Evolutionary conservation across 2,329 filamentous ascomycete genomes (phyloP), one percentile per base, ranked within the genome.

Genomic region (Aspergillus hortae): DNA sequence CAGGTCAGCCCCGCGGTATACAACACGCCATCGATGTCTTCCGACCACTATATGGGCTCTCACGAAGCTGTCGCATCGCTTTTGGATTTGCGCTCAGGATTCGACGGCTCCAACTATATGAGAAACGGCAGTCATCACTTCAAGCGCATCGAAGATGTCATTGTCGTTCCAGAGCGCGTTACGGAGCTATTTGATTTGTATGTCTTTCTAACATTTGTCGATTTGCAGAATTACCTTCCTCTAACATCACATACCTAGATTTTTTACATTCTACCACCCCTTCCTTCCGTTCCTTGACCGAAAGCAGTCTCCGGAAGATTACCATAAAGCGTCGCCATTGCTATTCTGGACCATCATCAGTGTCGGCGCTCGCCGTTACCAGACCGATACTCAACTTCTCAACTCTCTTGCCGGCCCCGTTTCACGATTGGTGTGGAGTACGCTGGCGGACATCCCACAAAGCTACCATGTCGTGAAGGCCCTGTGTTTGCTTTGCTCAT

Each of bases 321-420:
- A 82, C 64, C 80, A 80, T 57, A 74, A 75, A 12, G 71, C 78
- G 32, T 84, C 81, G 41, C 81, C 80, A n/a, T 70, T 88, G 5
- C 74, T 87, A n/a, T 86, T 86, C 67, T 88, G 85, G 85, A 82
- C 82, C 23, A 82, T 87, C 44, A 74, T 87, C 42, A 79, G 80
- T 35, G 78, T 86, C 36, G 84, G 83, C 10, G 79, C 83, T 33
- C 79, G 85, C 35, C 79, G 83, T 45, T 86, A 81, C 55, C 75
- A 77, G 15, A 65, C 72, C 6, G 82, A 85, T 55, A 71, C 78
- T 0, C 73, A 71, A 11, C 69, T 87, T 21, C 72, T 87, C 45
- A 77, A 76, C 48, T 81, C 66, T 60, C 67, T 79, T 11, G 64
- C 73, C n/a, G 73, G 69, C 4, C 83, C 82, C 2, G 70, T 85